Evolutionary conservation across 208 protist species (phyloP).

Genomic region (Trypanosoma theileri): DNA sequence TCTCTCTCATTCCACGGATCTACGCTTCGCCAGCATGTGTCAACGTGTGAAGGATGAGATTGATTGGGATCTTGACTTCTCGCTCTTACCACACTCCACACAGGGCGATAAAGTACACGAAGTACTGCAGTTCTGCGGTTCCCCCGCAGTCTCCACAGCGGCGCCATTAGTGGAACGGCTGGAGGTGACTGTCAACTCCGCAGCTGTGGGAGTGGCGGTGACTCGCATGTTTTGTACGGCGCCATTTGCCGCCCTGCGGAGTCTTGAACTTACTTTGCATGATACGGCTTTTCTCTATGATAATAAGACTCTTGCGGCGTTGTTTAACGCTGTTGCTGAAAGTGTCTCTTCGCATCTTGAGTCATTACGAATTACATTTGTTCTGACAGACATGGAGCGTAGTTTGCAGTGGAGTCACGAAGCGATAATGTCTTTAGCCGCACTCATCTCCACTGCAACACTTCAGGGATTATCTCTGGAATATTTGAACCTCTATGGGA

Average conservation of each 20-base stretch:
- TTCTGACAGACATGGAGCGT: constrained; percentile 29
- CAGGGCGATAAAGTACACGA: background rate
- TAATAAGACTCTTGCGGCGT: constrained; percentile 3
- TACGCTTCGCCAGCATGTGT: background rate
- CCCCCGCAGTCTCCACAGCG: constrained; percentile 12
- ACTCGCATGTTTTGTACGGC: constrained; percentile 5
- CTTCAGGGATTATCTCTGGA: constrained; percentile 31
- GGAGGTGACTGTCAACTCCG: constrained; percentile 9
- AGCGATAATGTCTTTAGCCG: constrained; percentile 27
- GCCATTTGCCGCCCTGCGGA: constrained; percentile 21
- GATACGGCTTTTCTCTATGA: constrained; percentile 20
- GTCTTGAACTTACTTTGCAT: constrained; percentile 32
- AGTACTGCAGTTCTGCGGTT: constrained; percentile 20
- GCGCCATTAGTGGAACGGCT: constrained; percentile 21
- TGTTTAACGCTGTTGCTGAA: constrained; percentile 3
- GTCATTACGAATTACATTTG: constrained; percentile 20
- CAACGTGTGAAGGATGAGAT: constrained; percentile 2
- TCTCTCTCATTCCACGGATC: constrained; percentile 2
- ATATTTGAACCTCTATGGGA: constrained; percentile 33
- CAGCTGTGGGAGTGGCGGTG: constrained; percentile 15
- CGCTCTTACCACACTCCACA: background rate
- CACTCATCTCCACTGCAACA: constrained; percentile 27
- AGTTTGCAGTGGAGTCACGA: constrained; percentile 12
- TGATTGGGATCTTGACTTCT: constrained; percentile 54
- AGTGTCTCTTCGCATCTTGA: constrained; percentile 6